Evolutionary conservation across 2,329 filamentous ascomycete genomes (phyloP), one percentile per base, ranked within the genome.

Genomic region (Trichophyton schoenleinii): DNA sequence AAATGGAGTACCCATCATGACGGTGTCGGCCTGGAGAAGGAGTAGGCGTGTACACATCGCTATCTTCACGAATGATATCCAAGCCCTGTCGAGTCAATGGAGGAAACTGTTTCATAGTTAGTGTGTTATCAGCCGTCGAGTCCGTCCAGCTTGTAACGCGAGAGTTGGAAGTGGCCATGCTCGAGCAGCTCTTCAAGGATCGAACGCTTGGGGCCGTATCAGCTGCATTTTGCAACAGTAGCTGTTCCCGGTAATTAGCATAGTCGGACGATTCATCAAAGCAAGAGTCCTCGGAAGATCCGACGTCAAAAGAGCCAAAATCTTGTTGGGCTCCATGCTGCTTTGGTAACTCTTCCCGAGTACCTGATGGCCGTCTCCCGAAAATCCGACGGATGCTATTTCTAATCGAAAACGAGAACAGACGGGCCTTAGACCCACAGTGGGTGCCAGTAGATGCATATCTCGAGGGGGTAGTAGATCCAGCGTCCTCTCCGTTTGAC

Each of bases 101-200:
- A 20, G 67, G 71, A 25, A 67, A 63, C 20, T 68, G 71, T 22
- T 70, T 68, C 9, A 70, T 69, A n/a, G 66, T 65, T 31, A 76
- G 66, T 3, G 76, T 78, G 61, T 74, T 74, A 52, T 70, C 69
- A n/a, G 70, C 70, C 1, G 74, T 78, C 2, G 77, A 78, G 63
- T 79, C 71, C 41, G 77, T 74, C 77, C 77, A 79, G 65, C 77
- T 79, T 13, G 76, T 78, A n/a, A 77, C 75, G 31, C 77, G 74
- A 36, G 77, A 79, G 36, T 67, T 68, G 8, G 69, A 71, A 3
- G 71, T 74, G 48, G 67, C 69, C 34, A 72, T 60, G 55, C 72
- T 76, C 42, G 71, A 70, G 20, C 66, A 68, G 61, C 70, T 74
- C 59, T 65, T 70, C 49, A 66, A 68, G 25, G 61, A 65, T 15